These are phyloP conservation scores for Trichoderma koningiopsis DNA, from an alignment of 2,329 filamentous ascomycete genomes.

Conservation along the genomic window DNA sequence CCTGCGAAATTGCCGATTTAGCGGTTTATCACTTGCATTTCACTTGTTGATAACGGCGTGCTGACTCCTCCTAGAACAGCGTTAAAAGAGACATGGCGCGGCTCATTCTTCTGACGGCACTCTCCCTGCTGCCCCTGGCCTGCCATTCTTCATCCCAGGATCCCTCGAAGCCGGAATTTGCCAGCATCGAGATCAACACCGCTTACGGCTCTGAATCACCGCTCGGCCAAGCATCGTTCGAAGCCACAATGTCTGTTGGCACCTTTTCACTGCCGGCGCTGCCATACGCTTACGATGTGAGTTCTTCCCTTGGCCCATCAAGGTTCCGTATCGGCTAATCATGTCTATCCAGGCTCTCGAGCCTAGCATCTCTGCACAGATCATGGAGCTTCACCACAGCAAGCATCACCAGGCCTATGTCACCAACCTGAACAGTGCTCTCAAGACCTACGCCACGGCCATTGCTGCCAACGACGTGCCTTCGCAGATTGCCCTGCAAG, in stretches of 20 bases:
- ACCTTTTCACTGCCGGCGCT: conserved; percentile 65
- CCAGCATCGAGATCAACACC: neutral
- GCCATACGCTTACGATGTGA: conserved; percentile 71
- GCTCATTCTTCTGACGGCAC: conserved; percentile 6
- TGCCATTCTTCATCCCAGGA: conserved; percentile 16
- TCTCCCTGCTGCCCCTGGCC: conserved; percentile 15
- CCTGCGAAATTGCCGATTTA: neutral
- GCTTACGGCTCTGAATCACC: neutral
- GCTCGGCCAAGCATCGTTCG: neutral
- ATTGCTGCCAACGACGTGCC: conserved; percentile 60
- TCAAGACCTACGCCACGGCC: conserved; percentile 61
- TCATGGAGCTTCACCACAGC: conserved; percentile 79
- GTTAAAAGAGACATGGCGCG: conserved; percentile 12
- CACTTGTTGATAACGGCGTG: neutral
- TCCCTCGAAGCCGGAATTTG: conserved; percentile 14
- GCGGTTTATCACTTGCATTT: neutral
- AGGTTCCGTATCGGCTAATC: conserved; percentile 48
- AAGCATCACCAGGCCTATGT: conserved; percentile 82
- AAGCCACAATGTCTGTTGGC: conserved; percentile 40
- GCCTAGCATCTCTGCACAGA: conserved; percentile 73
- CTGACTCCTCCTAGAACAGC: conserved; percentile 2
- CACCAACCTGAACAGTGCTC: conserved; percentile 70
- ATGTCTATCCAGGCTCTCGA: conserved; percentile 59
- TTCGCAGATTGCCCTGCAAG: conserved; percentile 67
- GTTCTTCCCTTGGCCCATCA: conserved; percentile 37